Base-by-base conservation (phyloP, 2,329 filamentous ascomycete species). In the Sporothrix humicola region DNA sequence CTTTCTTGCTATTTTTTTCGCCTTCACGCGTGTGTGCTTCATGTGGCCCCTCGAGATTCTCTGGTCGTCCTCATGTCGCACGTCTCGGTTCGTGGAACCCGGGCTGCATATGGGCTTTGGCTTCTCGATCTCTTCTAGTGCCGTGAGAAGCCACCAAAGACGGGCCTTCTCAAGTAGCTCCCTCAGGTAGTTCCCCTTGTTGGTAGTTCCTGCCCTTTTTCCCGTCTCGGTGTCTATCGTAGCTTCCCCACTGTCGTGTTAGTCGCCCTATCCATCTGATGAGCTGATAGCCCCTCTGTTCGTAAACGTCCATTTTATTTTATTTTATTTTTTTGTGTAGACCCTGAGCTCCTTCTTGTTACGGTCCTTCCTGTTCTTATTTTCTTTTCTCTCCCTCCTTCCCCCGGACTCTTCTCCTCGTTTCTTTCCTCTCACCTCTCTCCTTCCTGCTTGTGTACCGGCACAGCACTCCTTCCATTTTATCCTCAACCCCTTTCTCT, bases 111-210 rank as follows among this genome's bases (percentile, higher is more conserved):
- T 66, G 63, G 46, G 10, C 4, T 23, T 66, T 42, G 46, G 23
- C 68, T 58, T 54, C 68, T 70, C 68, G 68, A 70, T 42, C 17
- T 54, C 46, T 69, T 69, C 65, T 69, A 54, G 65, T 69, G 65
- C 65, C 46, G 15, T n/a, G 26, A 50, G 26, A 69, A 20, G 13
- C 46, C n/a, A 10, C 61, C 52, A 42, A 69, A 54, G 17, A 54
- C 50, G 48, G 66, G n/a, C 26, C 31, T 54, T 69, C 56, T 68
- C n/a, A 31, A 26, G 31, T 37, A 37, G 31, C 31, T 37, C 31
- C 31, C 4, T 6, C 31, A 37, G 5, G 31, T 7, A 37, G 7
- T 7, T 37, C 46, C 37, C n/a, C 37, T 23, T 56, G n/a, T 37
- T 37, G 15, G 26, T 37, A n/a, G 50, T 23, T 70, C 50, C 17